A percentile compares a stretch with the other conserved stretches of the same genome.
These are phyloP conservation scores for Calophaca sinica DNA, from an alignment of 306 rosid genomes.

Conservation along the genomic window DNA sequence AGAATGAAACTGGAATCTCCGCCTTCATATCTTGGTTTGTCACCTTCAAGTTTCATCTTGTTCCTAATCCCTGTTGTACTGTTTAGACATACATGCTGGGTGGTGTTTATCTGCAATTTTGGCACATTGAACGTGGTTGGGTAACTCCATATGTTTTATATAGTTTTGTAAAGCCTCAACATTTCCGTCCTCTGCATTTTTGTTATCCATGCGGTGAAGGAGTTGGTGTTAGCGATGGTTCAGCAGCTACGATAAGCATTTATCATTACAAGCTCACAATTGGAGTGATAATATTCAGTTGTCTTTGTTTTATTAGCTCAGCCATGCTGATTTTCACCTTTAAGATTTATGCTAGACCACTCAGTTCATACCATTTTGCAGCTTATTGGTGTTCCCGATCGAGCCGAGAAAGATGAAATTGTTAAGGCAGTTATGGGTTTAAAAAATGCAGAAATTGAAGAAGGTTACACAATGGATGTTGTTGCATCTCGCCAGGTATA, in stretches of 20 bases:
- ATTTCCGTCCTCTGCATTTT: neutral
- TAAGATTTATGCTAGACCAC: constrained; percentile 39
- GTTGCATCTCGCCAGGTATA: constrained; percentile 84
- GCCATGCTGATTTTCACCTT: constrained; percentile 22
- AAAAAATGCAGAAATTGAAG: constrained; percentile 84
- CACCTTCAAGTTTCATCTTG: neutral
- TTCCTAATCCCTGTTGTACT: neutral
- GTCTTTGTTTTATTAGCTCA: constrained; percentile 17
- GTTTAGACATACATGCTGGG: neutral
- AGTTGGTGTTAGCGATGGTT: constrained; percentile 31
- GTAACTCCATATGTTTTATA: constrained; percentile 6
- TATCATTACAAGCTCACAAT: constrained; percentile 27
- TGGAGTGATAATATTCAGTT: constrained; percentile 17
- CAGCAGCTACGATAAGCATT: constrained; percentile 26
- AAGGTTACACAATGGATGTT: constrained; percentile 81
- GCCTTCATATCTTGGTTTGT: neutral
- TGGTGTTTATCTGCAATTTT: constrained; percentile 16
- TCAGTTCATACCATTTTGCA: constrained; percentile 52
- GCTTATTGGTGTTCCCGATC: constrained; percentile 87
- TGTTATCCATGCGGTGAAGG: constrained; percentile 15
- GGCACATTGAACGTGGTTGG: constrained; percentile 16
- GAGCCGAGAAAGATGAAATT: constrained; percentile 96
- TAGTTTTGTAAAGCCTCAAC: neutral
- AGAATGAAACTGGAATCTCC: constrained; percentile 5
- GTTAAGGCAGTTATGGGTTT: constrained; percentile 91